Evolutionary conservation across 2,329 filamentous ascomycete genomes (phyloP).

Genomic region (Claviceps spartinae): DNA sequence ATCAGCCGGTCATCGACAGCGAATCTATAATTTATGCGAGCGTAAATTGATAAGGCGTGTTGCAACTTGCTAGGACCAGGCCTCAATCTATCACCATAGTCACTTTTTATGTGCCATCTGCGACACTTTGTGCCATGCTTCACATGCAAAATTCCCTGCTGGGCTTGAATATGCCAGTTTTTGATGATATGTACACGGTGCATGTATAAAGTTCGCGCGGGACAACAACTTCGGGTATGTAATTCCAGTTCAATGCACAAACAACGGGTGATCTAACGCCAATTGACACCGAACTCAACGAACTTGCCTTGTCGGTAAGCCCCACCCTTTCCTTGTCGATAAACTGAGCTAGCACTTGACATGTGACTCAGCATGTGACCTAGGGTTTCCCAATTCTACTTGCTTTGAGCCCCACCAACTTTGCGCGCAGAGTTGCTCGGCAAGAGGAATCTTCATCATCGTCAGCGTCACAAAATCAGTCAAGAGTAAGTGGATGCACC

Average conservation of each 20-base stretch:
- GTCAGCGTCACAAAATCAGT: slow-evolving; percentile 36
- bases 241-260: too few species aligned
- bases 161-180: not conserved
- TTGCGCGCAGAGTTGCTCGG: slow-evolving; percentile 23
- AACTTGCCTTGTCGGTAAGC: too few species aligned
- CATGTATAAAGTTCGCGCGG: too few species aligned
- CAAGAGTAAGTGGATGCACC: slow-evolving; percentile 40
- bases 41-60: too few species aligned
- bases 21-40: too few species aligned
- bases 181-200: too few species aligned
- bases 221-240: too few species aligned
- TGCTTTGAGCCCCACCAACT: slow-evolving; percentile 29
- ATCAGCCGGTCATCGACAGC: not conserved
- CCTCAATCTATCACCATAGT: not conserved
- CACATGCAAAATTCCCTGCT: not conserved
- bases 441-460: slow-evolving; percentile 24
- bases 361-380: slow-evolving; percentile 20
- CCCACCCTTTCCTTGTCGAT: too few species aligned
- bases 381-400: slow-evolving; percentile 23
- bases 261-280: too few species aligned
- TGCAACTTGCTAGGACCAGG: too few species aligned
- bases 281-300: too few species aligned
- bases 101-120: not conserved
- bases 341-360: not conserved
- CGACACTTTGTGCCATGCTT: not conserved